Conservation (phyloP, 352 stramenopile genomes). For the Globisporangium canariense region DNA sequence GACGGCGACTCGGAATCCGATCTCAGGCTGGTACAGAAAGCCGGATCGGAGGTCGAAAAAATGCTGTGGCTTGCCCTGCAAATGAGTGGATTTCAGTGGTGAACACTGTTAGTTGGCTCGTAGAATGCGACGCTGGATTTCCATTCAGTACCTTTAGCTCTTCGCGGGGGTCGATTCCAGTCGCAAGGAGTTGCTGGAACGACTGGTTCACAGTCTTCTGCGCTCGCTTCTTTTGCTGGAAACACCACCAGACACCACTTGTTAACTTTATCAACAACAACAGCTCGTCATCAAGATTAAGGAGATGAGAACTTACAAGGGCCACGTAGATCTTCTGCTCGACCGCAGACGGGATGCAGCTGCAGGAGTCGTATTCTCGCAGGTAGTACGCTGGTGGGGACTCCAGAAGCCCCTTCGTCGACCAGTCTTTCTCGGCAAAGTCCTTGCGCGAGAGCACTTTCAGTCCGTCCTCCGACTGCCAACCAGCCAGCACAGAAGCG, state of each 20-base stretch:
- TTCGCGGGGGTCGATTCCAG: constrained; percentile 19
- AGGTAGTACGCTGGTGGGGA: constrained; percentile 44
- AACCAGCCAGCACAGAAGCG: not conserved
- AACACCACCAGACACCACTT: not conserved
- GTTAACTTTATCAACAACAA: not conserved
- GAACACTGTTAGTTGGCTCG: not conserved
- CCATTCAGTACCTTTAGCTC: constrained; percentile 24
- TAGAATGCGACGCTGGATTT: not conserved
- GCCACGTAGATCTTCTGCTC: constrained; percentile 63
- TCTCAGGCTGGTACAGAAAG: constrained; percentile 48
- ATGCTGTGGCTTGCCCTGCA: constrained; percentile 35
- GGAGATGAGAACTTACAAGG: constrained; percentile 24
- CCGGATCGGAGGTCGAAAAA: constrained; percentile 44
- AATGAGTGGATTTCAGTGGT: not conserved
- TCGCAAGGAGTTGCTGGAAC: constrained; percentile 23
- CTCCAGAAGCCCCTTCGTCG: constrained; percentile 36
- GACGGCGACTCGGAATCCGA: constrained; percentile 66
- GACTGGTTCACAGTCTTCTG: constrained; percentile 22
- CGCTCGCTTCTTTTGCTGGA: constrained; percentile 23
- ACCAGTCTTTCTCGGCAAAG: constrained; percentile 47
- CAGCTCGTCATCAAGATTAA: not conserved
- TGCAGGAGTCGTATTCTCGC: constrained; percentile 51
- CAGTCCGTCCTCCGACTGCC: constrained; percentile 58
- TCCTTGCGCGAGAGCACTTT: constrained; percentile 53
- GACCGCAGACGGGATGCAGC: constrained; percentile 36